Conservation (phyloP, 257 asterid species). For the Petunia axillaris region DNA sequence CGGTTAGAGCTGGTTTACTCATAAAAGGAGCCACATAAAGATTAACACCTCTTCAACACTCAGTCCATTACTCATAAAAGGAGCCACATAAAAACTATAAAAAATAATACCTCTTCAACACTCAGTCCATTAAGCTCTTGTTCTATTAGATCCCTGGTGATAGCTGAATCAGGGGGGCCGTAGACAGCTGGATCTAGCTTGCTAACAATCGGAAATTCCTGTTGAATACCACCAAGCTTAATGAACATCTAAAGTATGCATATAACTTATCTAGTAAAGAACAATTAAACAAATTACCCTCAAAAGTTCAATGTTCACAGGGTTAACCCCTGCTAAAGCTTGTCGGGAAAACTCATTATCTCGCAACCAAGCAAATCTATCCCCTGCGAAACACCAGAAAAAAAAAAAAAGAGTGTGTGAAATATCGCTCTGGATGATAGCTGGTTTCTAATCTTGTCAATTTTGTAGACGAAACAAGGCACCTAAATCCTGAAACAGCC, state of each 20-base stretch:
- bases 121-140: slow-evolving; percentile 63
- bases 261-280: not conserved
- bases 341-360: slow-evolving; percentile 94
- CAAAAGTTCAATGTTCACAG: slow-evolving; percentile 71
- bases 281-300: slow-evolving; percentile 46
- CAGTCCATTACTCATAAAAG: slow-evolving; percentile 41
- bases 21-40: not conserved
- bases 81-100: not conserved
- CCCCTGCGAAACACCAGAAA: slow-evolving; percentile 48
- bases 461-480: not conserved
- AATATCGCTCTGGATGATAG: not conserved
- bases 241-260: not conserved
- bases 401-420: not conserved
- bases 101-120: slow-evolving; percentile 65
- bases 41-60: slow-evolving; percentile 64
- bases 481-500: slow-evolving; percentile 4
- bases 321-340: slow-evolving; percentile 80
- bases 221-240: slow-evolving; percentile 32
- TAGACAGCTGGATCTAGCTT: slow-evolving; percentile 74
- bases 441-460: not conserved
- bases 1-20: not conserved
- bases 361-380: slow-evolving; percentile 84
- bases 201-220: slow-evolving; percentile 85
- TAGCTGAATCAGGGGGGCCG: slow-evolving; percentile 82
- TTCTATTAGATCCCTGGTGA: slow-evolving; percentile 66